Base-by-base conservation (phyloP, 108 stramenopile species). In the Cyclotella atomus region DNA sequence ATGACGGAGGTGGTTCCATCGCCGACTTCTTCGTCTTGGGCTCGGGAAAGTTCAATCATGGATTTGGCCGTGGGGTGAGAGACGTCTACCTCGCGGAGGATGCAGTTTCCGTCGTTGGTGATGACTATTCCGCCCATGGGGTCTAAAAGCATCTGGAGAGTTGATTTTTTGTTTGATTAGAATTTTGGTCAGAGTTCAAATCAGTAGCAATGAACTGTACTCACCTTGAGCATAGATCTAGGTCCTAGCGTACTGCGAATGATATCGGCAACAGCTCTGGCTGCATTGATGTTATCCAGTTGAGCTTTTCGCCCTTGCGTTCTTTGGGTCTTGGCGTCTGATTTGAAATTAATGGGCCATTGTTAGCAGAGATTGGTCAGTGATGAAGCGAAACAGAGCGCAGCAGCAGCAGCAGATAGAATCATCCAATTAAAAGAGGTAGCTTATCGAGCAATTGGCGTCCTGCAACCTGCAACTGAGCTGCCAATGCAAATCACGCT, bases 71-170 rank as follows among this genome's bases (percentile, higher is more conserved):
- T 98, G 10, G 99, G 99, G 76, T 99, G 99, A n/a, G 92, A 88
- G 12, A 99, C 99, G 83, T 99, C 99, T 38, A 99, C 94, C 70
- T 99, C 97, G 17, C 99, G 92, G 17, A 99, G 88, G 63, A 99
- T 99, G 74, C 96, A 97, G 78, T 99, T 96, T n/a, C 98, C 99
- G 71, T 99, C 99, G 81, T 99, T 99, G 70, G 99, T 99, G 83
- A 99, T 97, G 52, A 99, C 98, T 50, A 99, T 98, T 49, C 98
- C 97, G n/a, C 99, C 99, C 98, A 99, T 99, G 53, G 99, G 98
- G 89, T 99, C 99, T 66, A 98, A 65, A 0, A 98, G 85, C 98
- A 99, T 99, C 88, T 86, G 44, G 41, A 75, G n/a, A n/a, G n/a
- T n/a, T n/a, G n/a, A n/a, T n/a, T n/a, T n/a, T 41, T 41, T 41